These are phyloP conservation scores for Suhomyces anneliseae DNA, from an alignment of 1,139 yeast genomes.

Conservation along the genomic window DNA sequence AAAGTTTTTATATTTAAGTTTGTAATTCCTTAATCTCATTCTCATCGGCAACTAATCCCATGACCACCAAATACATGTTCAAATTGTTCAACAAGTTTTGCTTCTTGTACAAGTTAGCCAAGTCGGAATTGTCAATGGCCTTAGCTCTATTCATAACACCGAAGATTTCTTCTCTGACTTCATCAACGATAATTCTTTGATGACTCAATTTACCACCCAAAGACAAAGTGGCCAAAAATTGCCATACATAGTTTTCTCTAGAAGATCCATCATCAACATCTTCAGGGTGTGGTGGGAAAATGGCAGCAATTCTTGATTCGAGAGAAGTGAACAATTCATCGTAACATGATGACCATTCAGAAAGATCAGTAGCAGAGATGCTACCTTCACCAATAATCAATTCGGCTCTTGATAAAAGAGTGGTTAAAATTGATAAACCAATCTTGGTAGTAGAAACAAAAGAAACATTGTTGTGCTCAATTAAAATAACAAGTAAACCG, in stretches of 20 bases:
- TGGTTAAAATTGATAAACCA: constrained; percentile 85
- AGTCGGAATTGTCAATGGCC: constrained; percentile 54
- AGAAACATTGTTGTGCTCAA: constrained; percentile 71
- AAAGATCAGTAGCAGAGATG: constrained; percentile 57
- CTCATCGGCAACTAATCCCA: constrained; percentile 91
- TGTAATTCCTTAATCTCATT: constrained; percentile 56
- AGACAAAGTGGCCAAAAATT: constrained; percentile 91
- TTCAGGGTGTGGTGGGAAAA: constrained; percentile 74
- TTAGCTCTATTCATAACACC: constrained; percentile 86
- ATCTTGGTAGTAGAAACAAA: constrained; percentile 79
- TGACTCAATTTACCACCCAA: constrained; percentile 90
- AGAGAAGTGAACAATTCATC: constrained; percentile 77
- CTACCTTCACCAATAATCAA: constrained; percentile 81
- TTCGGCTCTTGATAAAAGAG: constrained; percentile 88
- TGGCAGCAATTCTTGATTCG: constrained; percentile 73
- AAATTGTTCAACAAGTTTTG: constrained; percentile 73
- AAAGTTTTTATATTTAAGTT: constrained; percentile 9
- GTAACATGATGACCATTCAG: constrained; percentile 80
- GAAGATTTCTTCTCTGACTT: constrained; percentile 89
- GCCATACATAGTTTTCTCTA: constrained; percentile 79
- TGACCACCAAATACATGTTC: constrained; percentile 90
- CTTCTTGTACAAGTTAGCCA: constrained; percentile 56
- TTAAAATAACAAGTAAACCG: constrained; percentile 72
- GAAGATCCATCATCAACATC: constrained; percentile 66
- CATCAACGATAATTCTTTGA: constrained; percentile 93